Percentiles rank a stretch among this genome's conserved stretches.
Conservation (phyloP, 2,329 filamentous ascomycete genomes). For the Fusarium newnesense region DNA sequence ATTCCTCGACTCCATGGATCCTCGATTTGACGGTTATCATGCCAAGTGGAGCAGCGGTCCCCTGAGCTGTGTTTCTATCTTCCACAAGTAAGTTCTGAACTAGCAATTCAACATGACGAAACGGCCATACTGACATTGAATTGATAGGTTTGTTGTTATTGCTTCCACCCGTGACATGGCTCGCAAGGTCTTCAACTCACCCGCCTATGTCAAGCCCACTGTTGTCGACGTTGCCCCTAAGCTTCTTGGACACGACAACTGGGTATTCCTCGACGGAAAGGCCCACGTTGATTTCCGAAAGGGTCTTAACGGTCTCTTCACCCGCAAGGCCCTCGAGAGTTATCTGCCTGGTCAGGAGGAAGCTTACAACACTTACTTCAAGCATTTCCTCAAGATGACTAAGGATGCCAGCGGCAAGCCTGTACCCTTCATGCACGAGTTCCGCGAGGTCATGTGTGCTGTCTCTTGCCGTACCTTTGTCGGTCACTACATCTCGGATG, state of each 20-base stretch:
- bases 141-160: slow-evolving; percentile 89
- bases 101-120: not conserved
- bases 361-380: slow-evolving; percentile 89
- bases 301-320: slow-evolving; percentile 94
- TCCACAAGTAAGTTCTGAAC: slow-evolving; percentile 83
- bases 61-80: slow-evolving; percentile 96
- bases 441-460: slow-evolving; percentile 95
- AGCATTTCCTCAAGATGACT: slow-evolving; percentile 80
- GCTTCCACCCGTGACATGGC: slow-evolving; percentile 95
- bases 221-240: slow-evolving; percentile 96
- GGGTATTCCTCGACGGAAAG: slow-evolving; percentile 97
- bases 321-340: slow-evolving; percentile 83
- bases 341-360: slow-evolving; percentile 95
- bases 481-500: slow-evolving; percentile 92
- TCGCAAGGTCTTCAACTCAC: slow-evolving; percentile 96
- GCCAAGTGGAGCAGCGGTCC: slow-evolving; percentile 92
- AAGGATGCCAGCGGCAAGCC: slow-evolving; percentile 77
- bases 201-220: slow-evolving; percentile 90
- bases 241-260: slow-evolving; percentile 90
- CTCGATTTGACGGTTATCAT: slow-evolving; percentile 90
- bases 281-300: slow-evolving; percentile 97
- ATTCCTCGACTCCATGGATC: slow-evolving; percentile 90
- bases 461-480: slow-evolving; percentile 97
- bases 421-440: slow-evolving; percentile 87
- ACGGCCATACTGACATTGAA: slow-evolving; percentile 11